phyloP scores from a whole-genome alignment of 345 rosid species.

The Arabidopsis arenosa region DNA sequence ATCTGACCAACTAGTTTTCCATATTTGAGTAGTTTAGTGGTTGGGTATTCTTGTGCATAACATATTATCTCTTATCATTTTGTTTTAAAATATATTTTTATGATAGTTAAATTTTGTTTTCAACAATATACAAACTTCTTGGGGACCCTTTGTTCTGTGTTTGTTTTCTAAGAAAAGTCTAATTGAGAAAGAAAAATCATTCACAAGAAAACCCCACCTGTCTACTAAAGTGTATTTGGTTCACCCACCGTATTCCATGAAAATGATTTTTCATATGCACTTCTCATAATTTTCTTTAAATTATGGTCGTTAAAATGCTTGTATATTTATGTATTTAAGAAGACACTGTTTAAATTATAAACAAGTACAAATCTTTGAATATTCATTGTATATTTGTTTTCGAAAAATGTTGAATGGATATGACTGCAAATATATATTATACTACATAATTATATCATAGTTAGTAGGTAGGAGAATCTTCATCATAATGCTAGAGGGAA shows the following conservation, averaged over 20 bases:
- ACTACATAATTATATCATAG: not conserved
- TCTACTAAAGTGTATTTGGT: slow-evolving; percentile 24
- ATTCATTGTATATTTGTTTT: not conserved
- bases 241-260: slow-evolving; percentile 34
- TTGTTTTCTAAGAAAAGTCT: slow-evolving; percentile 15
- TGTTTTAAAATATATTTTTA: not conserved
- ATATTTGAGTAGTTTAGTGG: slow-evolving; percentile 7
- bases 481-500: slow-evolving; percentile 9
- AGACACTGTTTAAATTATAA: not conserved
- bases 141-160: slow-evolving; percentile 1
- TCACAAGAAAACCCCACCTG: slow-evolving; percentile 29
- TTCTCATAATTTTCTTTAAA: not conserved
- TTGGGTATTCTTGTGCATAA: slow-evolving; percentile 13
- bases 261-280: slow-evolving; percentile 15
- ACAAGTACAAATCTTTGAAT: not conserved
- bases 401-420: slow-evolving; percentile 6
- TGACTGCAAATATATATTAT: slow-evolving; percentile 5
- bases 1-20: slow-evolving; percentile 23
- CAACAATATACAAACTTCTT: slow-evolving; percentile 14
- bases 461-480: not conserved
- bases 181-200: slow-evolving; percentile 23
- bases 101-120: slow-evolving; percentile 22
- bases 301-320: not conserved
- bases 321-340: not conserved
- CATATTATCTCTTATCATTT: not conserved